Base-by-base conservation (phyloP, 352 stramenopile genomes). In the Phytophthora cajani region DNA sequence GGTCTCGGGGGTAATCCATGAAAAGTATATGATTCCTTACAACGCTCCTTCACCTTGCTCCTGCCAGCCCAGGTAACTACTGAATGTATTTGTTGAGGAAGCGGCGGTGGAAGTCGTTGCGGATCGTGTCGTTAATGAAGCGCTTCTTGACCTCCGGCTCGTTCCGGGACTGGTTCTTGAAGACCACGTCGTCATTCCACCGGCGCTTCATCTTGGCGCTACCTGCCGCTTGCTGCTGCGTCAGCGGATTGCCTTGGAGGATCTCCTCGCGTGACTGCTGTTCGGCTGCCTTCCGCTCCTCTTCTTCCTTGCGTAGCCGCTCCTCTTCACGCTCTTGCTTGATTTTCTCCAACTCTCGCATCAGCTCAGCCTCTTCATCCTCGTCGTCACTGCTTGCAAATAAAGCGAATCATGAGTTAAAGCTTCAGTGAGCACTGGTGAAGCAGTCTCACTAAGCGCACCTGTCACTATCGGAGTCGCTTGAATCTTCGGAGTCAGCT, bases 121-220 rank as follows among this genome's bases (percentile, higher is more conserved):
- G 90, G 64, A 99, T 98, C 8, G 98, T 99, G 82, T 99, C 98
- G 80, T 99, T 99, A 77, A 99, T 99, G 79, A 99, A 99, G 62
- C 97, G 89, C 75, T 99, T 99, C 78, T 94, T 96, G 42, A 97
- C 79, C 74, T 98, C 87, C 6, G 94, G 94, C 74, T 99, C 97
- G 64, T 93, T 94, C 67, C 95, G 92, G 21, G 97, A 98, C 79
- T 98, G 93, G 84, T 99, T 99, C 68, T 98, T 98, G 89, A 99
- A 99, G 27, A 99, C 97, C 17, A 99, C 97, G 82, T 99, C 98
- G 72, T 99, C 98, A 85, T 99, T 99, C 98, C 98, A 99, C 59
- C 94, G 94, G 42, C 97, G 85, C 76, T 99, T 99, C 79, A 99
- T 89, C 67, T 86, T 88, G 52, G 84, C 74, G 52, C 78, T 83